Base-by-base conservation (phyloP, 257 asterid genomes). In the Nicotiana sylvestris region DNA sequence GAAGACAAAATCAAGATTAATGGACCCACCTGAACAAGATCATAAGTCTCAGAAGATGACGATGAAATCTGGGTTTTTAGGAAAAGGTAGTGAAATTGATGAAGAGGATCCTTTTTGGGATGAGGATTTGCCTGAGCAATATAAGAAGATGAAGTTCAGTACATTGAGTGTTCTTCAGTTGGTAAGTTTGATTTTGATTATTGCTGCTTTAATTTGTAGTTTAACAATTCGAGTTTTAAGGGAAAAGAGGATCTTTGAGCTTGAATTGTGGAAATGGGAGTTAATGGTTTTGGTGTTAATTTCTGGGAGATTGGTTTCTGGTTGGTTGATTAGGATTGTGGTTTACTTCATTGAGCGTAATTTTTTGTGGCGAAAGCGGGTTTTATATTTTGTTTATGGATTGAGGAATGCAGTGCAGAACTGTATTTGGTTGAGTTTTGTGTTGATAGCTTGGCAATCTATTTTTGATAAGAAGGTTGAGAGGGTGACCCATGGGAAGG, bases 101-200 rank as follows among this genome's bases (percentile, higher is more conserved):
- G 98, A 95, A n/a, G 98, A 95, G 16, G 98, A 93, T 39, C 94
- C 97, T 3, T 95, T 95, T 65, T 79, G 89, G 25, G 97, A 92
- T 4, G 98, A 89, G 2, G 98, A 95, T 86, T 65, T 95, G 2
- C 98, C 98, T 0, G 95, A 93, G 0, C 89, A 92, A 39, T 95
- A 89, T 86, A 92, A 85, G 85, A 93, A 57, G 67, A 83, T 91
- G 88, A 95, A 87, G 86, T 91, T 89, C 37, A 91, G 87, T 60
- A 51, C 81, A 0, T 67, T 89, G 12, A 87, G 97, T 5, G 9
- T 87, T 57, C 10, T 95, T 25, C 96, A 95, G 83, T 46, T 91
- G 69, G 49, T 93, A 84, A 88, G 96, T 81, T 86, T 93, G 84
- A 78, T 92, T 81, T 66, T 92, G 56, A 90, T 95, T 21, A 32